A percentile compares a stretch with the other conserved stretches of the same genome.
Conservation (phyloP, 768 basidiomycete genomes). For the Sistotremastrum suecicum region DNA sequence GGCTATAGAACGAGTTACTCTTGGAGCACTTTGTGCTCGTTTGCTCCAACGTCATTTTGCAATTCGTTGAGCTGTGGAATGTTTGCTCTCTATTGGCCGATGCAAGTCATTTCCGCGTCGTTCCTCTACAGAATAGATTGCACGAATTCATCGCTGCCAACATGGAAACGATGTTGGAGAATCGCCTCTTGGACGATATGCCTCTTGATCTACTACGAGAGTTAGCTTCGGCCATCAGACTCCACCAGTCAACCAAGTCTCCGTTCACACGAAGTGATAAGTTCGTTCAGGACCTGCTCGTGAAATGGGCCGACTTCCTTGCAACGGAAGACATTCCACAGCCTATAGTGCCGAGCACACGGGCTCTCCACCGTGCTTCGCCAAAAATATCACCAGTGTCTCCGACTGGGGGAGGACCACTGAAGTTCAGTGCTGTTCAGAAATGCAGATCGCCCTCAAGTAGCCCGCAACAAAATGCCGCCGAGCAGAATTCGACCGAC, state of each 20-base stretch:
- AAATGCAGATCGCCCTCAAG: slow-evolving; percentile 13
- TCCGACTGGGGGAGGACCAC: slow-evolving; percentile 6
- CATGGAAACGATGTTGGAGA: slow-evolving; percentile 78
- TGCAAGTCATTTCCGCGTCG: slow-evolving; percentile 64
- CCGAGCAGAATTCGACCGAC: slow-evolving; percentile 36
- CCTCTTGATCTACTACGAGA: slow-evolving; percentile 48
- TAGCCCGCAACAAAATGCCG: slow-evolving; percentile 11
- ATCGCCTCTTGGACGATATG: slow-evolving; percentile 65
- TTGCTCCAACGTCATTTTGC: slow-evolving; percentile 65
- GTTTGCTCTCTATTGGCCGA: slow-evolving; percentile 70
- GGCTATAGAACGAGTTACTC: slow-evolving; percentile 64
- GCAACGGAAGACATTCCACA: slow-evolving; percentile 51
- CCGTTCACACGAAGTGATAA: slow-evolving; percentile 47
- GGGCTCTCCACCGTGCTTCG: slow-evolving; percentile 11
- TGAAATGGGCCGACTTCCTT: slow-evolving; percentile 59
- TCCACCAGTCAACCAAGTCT: slow-evolving; percentile 49
- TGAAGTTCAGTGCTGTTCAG: slow-evolving; percentile 16
- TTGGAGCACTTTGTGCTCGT: slow-evolving; percentile 74
- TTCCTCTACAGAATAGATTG: slow-evolving; percentile 50
- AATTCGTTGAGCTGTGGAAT: slow-evolving; percentile 56
- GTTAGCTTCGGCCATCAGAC: slow-evolving; percentile 42
- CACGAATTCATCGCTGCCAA: slow-evolving; percentile 72
- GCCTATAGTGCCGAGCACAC: slow-evolving; percentile 27
- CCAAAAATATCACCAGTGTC: slow-evolving; percentile 20
- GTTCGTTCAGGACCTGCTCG: slow-evolving; percentile 40